Conservation (phyloP, 192 early-diverging fungal genomes). For the Kappamyces sp. region DNA sequence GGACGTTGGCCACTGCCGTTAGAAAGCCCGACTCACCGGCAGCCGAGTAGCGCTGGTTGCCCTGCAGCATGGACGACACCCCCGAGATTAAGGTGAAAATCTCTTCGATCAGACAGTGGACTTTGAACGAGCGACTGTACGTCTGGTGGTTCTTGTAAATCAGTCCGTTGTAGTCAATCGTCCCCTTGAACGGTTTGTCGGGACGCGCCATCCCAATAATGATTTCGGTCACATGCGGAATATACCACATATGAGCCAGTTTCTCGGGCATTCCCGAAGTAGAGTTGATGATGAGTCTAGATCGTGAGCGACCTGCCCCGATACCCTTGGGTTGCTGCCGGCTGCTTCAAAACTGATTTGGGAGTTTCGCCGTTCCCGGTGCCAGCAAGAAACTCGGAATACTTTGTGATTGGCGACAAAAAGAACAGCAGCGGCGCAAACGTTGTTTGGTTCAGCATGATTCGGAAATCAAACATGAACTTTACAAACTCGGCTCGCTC, state of each 20-base stretch:
- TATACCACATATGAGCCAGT: constrained; percentile 42
- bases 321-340: constrained; percentile 10
- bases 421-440: constrained; percentile 37
- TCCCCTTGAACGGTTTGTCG: constrained; percentile 24
- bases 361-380: not conserved
- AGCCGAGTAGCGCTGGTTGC: constrained; percentile 35
- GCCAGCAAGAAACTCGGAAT: constrained; percentile 38
- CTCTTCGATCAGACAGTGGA: constrained; percentile 42
- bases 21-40: constrained; percentile 25
- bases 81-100: constrained; percentile 30
- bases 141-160: constrained; percentile 31
- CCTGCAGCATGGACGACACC: constrained; percentile 40
- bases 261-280: constrained; percentile 5
- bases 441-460: constrained; percentile 16
- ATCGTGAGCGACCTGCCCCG: constrained; percentile 12
- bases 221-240: constrained; percentile 47
- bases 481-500: constrained; percentile 44
- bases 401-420: constrained; percentile 27
- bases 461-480: constrained; percentile 30
- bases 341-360: constrained; percentile 10
- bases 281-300: not conserved
- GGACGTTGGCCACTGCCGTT: constrained; percentile 32
- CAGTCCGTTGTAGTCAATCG: constrained; percentile 25
- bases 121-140: constrained; percentile 26
- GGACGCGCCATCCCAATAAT: constrained; percentile 23